Percentiles rank a stretch among this genome's conserved stretches.
phyloP scores from a whole-genome alignment of 495 filamentous ascomycete genomes.

The Aspergillus sparsus region DNA sequence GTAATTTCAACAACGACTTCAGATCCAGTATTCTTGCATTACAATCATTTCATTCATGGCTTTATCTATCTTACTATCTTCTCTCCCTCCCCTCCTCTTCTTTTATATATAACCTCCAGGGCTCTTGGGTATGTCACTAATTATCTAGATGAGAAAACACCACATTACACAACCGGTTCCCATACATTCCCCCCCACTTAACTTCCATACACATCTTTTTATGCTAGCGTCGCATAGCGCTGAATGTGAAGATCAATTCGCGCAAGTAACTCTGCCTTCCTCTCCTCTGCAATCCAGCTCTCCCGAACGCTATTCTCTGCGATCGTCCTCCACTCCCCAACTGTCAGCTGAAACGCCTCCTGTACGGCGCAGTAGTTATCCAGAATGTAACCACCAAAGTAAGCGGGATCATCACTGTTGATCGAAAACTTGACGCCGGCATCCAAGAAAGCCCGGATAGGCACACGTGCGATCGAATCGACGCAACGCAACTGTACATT shows the following conservation, averaged over 20 bases:
- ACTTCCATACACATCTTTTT: neutral
- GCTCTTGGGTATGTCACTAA: no score
- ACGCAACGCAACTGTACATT: slow-evolving; percentile 69
- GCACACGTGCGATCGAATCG: slow-evolving; percentile 55
- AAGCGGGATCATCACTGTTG: slow-evolving; percentile 78
- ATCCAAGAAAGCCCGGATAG: slow-evolving; percentile 65
- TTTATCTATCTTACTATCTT: no score
- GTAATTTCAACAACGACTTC: no score
- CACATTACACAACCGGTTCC: neutral
- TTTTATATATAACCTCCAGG: no score
- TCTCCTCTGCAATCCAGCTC: slow-evolving; percentile 54
- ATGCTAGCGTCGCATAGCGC: slow-evolving; percentile 24
- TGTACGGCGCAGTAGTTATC: slow-evolving; percentile 77
- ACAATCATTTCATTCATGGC: no score
- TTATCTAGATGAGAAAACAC: no score
- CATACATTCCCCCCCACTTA: neutral
- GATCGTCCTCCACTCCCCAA: slow-evolving; percentile 66
- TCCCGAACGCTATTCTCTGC: slow-evolving; percentile 61
- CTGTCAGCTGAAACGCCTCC: slow-evolving; percentile 62
- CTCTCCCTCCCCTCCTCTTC: no score
- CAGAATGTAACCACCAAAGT: slow-evolving; percentile 76
- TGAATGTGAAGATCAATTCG: slow-evolving; percentile 42
- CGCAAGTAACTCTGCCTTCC: slow-evolving; percentile 42
- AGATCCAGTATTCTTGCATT: no score
- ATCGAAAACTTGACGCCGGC: slow-evolving; percentile 66